Percentiles rank a stretch among this genome's conserved stretches.
These are phyloP conservation scores for Pleurotus cornucopiae DNA, from an alignment of 768 basidiomycete species.

Conservation along the genomic window DNA sequence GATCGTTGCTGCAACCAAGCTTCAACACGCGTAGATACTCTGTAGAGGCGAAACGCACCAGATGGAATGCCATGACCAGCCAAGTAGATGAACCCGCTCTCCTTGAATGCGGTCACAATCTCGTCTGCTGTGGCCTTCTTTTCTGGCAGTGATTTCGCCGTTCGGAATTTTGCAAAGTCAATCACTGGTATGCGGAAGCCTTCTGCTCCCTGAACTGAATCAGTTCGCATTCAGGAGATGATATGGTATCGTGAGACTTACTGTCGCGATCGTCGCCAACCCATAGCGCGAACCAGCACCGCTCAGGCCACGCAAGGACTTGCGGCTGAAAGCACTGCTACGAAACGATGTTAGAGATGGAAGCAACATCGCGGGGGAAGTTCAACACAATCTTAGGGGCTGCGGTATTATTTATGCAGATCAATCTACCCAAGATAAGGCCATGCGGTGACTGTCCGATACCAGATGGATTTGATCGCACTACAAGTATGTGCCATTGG, in stretches of 20 bases:
- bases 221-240: neutral
- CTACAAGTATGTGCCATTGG: no score
- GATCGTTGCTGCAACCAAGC: slow-evolving; percentile 34
- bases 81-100: slow-evolving; percentile 79
- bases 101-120: slow-evolving; percentile 75
- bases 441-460: no score
- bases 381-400: no score
- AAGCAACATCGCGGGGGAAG: no score
- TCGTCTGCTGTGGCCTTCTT: slow-evolving; percentile 61
- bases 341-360: no score
- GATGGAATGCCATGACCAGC: slow-evolving; percentile 66
- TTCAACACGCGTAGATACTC: neutral
- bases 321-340: neutral
- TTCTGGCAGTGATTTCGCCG: slow-evolving; percentile 44
- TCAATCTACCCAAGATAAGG: no score
- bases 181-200: slow-evolving; percentile 71
- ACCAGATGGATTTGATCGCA: no score
- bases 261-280: neutral
- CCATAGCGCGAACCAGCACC: neutral
- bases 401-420: no score
- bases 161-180: slow-evolving; percentile 68
- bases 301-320: neutral
- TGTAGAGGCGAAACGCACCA: slow-evolving; percentile 20
- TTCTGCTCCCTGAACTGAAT: neutral
- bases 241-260: neutral